phyloP scores from a whole-genome alignment of 345 rosid species.

The Arabidopsis suecica region DNA sequence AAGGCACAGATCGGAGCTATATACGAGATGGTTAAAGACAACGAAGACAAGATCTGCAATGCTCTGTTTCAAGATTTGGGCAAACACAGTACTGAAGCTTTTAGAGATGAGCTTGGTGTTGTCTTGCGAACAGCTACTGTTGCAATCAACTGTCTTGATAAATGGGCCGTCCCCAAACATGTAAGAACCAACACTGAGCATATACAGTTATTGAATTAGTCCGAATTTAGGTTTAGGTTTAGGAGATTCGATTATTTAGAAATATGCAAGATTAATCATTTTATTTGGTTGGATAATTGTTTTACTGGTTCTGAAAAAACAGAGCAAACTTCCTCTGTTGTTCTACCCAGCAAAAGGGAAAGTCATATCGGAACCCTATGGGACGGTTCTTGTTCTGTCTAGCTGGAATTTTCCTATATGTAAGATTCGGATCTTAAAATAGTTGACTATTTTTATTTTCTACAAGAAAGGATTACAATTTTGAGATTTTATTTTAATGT shows the following conservation, averaged over 20 bases:
- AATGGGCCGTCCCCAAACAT: conserved; percentile 80
- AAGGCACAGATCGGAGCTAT: conserved; percentile 67
- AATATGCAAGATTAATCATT: conserved; percentile 1
- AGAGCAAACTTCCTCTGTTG: conserved; percentile 61
- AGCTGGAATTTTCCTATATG: conserved; percentile 93
- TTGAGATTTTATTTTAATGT: not conserved
- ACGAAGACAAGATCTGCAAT: conserved; percentile 55
- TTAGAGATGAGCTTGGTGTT: conserved; percentile 78
- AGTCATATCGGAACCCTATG: conserved; percentile 75
- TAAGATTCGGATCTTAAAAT: conserved; percentile 50
- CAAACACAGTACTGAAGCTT: conserved; percentile 76
- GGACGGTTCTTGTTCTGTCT: conserved; percentile 72
- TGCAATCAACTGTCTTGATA: conserved; percentile 59
- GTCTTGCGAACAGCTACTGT: conserved; percentile 61
- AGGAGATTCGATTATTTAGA: not conserved
- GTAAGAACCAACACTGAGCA: conserved; percentile 41
- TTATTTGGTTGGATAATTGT: conserved; percentile 6
- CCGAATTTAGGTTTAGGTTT: not conserved
- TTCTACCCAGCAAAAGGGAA: conserved; percentile 70
- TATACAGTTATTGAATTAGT: not conserved
- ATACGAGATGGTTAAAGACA: conserved; percentile 59
- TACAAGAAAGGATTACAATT: not conserved
- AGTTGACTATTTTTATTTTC: no score
- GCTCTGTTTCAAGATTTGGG: conserved; percentile 81
- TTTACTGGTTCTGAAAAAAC: conserved; percentile 24